Evolutionary conservation across 495 filamentous ascomycete species (phyloP), one percentile per base, ranked within the genome.

Genomic region (Tuber indicum): DNA sequence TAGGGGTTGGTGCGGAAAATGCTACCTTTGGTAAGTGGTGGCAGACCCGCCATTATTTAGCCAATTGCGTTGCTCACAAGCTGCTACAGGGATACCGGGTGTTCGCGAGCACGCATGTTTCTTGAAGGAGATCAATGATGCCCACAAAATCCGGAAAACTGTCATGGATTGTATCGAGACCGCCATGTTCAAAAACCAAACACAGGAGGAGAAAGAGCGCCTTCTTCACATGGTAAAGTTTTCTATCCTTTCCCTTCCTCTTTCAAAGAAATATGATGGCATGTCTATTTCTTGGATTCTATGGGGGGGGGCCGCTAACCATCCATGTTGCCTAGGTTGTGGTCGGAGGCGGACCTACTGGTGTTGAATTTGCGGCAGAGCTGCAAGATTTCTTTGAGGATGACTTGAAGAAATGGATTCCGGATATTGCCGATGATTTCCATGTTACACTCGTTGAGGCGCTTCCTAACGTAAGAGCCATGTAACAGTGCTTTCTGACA

Each of bases 131-230:
- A 96, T 99, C 79, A 89, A 87, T 76, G 96, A 99, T 85, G 95
- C 96, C 47, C 95, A 98, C 85, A 88, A 90, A 79, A 98, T 99
- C 83, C 93, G 96, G 82, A 97, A 93, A 87, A 92, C 93, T 85
- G 96, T 99, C 87, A 98, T 99, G 96, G 96, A 99, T 87, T 98
- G 96, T 84, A 92, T 97, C 78, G 96, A 99, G 87, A 98, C 94
- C 19, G 95, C 96, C 66, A 94, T 92, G 84, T 98, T 99, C 91
- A 98, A 98, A 89, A 94, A 94, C 82, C 96, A 98, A 86, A 88
- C 89, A n/a, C 87, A 87, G 12, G 93, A 97, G 79, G 96, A 99
- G 86, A 87, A 94, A 81, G 91, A 96, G 85, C 94, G 96, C 77
- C 90, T 99, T 75, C 87, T 99, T 84, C 96, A 98, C 88, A 98